Base-by-base conservation (phyloP, 78 protist genomes). In the Diacronema lutheri region DNA sequence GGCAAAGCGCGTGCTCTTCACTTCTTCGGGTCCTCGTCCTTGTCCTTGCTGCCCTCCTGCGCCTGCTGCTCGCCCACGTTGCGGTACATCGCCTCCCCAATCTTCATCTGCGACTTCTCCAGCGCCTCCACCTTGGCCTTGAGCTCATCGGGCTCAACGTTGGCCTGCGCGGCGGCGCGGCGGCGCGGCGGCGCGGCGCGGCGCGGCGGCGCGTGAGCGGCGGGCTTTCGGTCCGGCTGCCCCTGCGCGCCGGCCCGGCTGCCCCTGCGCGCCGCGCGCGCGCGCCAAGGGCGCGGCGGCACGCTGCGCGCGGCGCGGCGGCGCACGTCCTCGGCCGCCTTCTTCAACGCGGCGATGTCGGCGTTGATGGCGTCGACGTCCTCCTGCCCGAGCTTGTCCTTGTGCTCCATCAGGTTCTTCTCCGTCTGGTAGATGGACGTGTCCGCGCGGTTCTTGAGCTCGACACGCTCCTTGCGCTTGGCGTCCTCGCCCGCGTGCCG, bases 391-490 rank as follows among this genome's bases (percentile, higher is more conserved):
- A 89, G 26, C 81, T 78, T 69, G 58, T 29, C 83, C 71, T 60
- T 77, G 85, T 78, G 71, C 86, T 94, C 95, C 78, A 61, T 33
- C 44, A 94, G 64, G 9, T 33, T 19, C 89, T 89, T 86, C 88
- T 92, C 93, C 10, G 95, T 50, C 37, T 80, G 38, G 90, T 90
- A 83, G 69, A 88, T 35, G 37, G 29, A 1, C 31, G 86, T 25
- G 90, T 95, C 97, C 44, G 94, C 94, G 29, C 50, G 58, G 95
- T 95, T 95, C 38, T 58, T 4, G 29, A 86, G 92, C 88, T 94
- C 94, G 31, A 81, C 81, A 19, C 46, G 61, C 37, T 84, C 98
- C 86, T 72, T 86, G 83, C 85, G 62, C 79, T 58, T 9, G 35
- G 13, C 3, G 82, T 95, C 97, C 23, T 1, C 92, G 29, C 85